A percentile compares a stretch with the other conserved stretches of the same genome.
These are phyloP conservation scores for Monosporascus sp. DNA, from an alignment of 2,329 filamentous ascomycete species.

Conservation along the genomic window DNA sequence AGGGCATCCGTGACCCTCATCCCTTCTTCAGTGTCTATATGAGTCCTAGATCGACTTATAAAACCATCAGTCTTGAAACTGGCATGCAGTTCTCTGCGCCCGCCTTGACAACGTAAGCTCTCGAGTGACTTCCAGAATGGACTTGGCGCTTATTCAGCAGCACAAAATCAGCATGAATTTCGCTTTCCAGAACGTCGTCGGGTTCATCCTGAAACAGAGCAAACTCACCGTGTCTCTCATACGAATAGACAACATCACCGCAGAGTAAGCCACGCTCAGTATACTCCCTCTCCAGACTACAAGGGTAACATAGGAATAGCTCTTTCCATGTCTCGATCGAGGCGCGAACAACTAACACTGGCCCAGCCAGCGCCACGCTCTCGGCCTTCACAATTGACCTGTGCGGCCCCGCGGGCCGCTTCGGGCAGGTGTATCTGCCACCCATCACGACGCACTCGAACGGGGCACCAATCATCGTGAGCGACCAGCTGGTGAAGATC, in stretches of 20 bases:
- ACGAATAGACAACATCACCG: conserved; percentile 22
- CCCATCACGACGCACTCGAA: conserved; percentile 9
- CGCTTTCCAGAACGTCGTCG: conserved; percentile 15
- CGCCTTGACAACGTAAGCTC: no score
- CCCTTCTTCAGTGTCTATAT: no score
- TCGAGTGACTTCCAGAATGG: no score
- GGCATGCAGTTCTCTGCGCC: no score
- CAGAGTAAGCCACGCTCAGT: conserved; percentile 17
- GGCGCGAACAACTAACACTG: conserved; percentile 16
- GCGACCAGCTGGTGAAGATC: conserved; percentile 18
- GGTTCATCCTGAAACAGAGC: conserved; percentile 15
- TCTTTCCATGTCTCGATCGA: conserved; percentile 21
- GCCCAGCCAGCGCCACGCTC: conserved; percentile 10
- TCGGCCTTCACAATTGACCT: conserved; percentile 14
- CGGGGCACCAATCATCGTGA: conserved; percentile 16
- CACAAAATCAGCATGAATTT: conserved; percentile 15
- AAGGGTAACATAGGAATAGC: conserved; percentile 5
- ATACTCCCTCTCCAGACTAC: no score
- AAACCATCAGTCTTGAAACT: no score
- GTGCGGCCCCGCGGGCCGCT: conserved; percentile 12
- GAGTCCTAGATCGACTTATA: no score
- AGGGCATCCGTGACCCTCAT: no score
- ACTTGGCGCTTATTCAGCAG: conserved; percentile 5
- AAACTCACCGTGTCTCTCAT: conserved; percentile 17
- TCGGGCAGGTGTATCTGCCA: conserved; percentile 19